Evolutionary conservation across 148 eudicot genomes (phyloP).

Genomic region (Fagopyrum esculentum): DNA sequence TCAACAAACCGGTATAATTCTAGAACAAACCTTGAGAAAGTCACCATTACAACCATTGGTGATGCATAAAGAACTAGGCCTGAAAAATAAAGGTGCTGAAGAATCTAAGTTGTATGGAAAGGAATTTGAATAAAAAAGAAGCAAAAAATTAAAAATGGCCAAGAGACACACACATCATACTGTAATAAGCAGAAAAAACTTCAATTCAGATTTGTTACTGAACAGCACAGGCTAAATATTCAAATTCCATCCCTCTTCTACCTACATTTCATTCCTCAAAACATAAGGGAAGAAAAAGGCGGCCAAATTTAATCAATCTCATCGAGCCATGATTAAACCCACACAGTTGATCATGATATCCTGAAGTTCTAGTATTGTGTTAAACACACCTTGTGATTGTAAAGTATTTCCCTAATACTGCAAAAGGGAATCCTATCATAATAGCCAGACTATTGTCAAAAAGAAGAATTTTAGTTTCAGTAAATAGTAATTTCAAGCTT

Average conservation of each 20-base stretch:
- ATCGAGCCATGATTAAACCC: background rate
- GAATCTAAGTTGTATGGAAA: background rate
- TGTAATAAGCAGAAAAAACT: background rate
- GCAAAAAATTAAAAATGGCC: background rate
- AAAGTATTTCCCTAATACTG: background rate
- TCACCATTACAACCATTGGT: slow-evolving; percentile 24
- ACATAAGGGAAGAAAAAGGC: background rate
- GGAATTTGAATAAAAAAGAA: background rate
- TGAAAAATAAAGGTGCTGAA: slow-evolving; percentile 25
- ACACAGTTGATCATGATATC: background rate
- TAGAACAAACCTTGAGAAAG: slow-evolving; percentile 51
- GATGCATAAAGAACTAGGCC: slow-evolving; percentile 31
- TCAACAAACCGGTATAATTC: background rate
- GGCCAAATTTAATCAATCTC: background rate
- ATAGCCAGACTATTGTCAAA: background rate
- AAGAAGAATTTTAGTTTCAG: background rate
- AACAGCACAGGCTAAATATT: background rate
- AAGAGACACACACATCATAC: background rate
- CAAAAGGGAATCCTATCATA: background rate
- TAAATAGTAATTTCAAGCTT: background rate
- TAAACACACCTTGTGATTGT: background rate
- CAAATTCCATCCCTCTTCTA: background rate
- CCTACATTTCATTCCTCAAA: background rate
- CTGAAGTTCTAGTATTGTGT: background rate
- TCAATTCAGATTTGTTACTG: background rate